phyloP scores from a whole-genome alignment of 1,139 yeast genomes.

The Yamadazyma diospyri region DNA sequence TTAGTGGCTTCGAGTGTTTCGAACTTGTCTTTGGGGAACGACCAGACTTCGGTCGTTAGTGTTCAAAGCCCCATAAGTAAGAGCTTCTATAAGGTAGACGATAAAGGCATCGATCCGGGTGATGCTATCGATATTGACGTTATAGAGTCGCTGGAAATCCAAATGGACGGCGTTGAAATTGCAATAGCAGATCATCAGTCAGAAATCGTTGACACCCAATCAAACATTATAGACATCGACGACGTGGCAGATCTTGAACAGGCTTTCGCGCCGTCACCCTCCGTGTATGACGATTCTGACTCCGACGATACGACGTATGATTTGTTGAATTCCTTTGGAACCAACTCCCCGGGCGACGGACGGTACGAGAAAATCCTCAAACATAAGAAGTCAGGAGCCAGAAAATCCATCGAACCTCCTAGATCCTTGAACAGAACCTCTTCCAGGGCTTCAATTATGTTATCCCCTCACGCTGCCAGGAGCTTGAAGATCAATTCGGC shows the following conservation, averaged over 20 bases:
- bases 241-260: constrained; percentile 2
- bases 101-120: background rate
- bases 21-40: constrained; percentile 7
- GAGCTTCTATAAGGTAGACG: background rate
- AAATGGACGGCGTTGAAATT: background rate
- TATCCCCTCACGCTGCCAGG: constrained; percentile 5
- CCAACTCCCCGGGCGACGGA: background rate
- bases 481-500: background rate
- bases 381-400: background rate
- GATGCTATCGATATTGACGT: background rate
- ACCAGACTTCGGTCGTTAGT: constrained; percentile 5
- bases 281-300: background rate
- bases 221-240: constrained; percentile 3
- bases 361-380: background rate
- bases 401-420: background rate
- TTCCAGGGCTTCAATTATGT: constrained; percentile 4
- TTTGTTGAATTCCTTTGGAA: constrained; percentile 3
- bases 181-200: background rate
- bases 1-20: constrained; percentile 7
- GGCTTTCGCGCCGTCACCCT: background rate
- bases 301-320: constrained; percentile 4
- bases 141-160: constrained; percentile 1
- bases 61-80: constrained; percentile 6
- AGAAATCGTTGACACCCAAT: background rate
- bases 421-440: background rate